phyloP scores from a whole-genome alignment of 2,329 filamentous ascomycete genomes.

The Tolypocladium tundrense region DNA sequence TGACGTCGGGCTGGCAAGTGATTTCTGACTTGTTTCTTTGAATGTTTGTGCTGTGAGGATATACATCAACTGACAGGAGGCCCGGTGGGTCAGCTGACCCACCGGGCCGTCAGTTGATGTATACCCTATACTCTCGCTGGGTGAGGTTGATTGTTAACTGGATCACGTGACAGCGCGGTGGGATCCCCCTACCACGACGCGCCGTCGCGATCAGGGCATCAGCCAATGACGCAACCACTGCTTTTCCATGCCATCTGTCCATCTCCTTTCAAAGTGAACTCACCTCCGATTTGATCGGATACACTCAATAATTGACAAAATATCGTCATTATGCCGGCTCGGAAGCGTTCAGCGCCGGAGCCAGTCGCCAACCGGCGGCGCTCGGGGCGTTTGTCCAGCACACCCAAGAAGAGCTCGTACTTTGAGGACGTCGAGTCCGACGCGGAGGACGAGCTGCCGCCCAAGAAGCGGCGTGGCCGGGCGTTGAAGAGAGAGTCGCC shows the following conservation, averaged over 20 bases:
- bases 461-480: conserved; percentile 17
- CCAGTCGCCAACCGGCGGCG: conserved; percentile 27
- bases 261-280: neutral
- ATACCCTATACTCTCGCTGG: too few species aligned
- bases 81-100: too few species aligned
- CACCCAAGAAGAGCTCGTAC: conserved; percentile 39
- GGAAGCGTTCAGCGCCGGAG: conserved; percentile 25
- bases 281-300: too few species aligned
- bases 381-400: conserved; percentile 35
- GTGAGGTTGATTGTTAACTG: neutral
- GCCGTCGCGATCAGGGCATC: conserved; percentile 9
- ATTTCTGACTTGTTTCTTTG: too few species aligned
- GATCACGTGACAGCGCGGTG: conserved; percentile 17
- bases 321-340: conserved; percentile 26
- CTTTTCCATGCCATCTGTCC: neutral
- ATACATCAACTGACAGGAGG: too few species aligned
- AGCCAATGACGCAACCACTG: conserved; percentile 13
- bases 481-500: conserved; percentile 11
- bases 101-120: too few species aligned
- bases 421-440: conserved; percentile 26
- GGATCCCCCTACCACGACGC: conserved; percentile 6
- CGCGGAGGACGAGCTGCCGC: conserved; percentile 5
- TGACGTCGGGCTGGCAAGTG: too few species aligned
- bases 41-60: too few species aligned
- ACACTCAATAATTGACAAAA: neutral